Evolutionary conservation across 768 basidiomycete genomes (phyloP).

Genomic region (Chalciporus sphaerocephalus): DNA sequence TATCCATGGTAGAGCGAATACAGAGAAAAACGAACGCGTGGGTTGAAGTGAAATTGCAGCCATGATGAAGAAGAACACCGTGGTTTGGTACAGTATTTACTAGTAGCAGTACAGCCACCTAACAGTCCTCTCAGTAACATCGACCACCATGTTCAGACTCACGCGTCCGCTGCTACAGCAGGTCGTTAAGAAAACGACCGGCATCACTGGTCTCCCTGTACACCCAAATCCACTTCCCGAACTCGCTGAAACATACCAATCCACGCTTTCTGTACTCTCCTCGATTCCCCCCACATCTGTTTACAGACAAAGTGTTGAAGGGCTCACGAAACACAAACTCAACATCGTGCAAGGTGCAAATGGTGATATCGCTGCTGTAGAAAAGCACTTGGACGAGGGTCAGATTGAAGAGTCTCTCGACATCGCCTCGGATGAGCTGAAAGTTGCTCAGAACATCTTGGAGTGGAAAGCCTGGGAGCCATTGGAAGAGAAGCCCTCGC

Average conservation of each 20-base stretch:
- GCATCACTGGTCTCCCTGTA: constrained; percentile 77
- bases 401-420: constrained; percentile 83
- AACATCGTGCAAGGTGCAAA: constrained; percentile 64
- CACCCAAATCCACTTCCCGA: constrained; percentile 83
- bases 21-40: constrained; percentile 26
- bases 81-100: background rate
- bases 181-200: constrained; percentile 72
- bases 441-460: constrained; percentile 74
- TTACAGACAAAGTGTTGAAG: constrained; percentile 86
- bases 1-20: constrained; percentile 23
- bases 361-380: constrained; percentile 61
- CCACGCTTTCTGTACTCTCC: constrained; percentile 65
- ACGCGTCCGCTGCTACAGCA: constrained; percentile 68
- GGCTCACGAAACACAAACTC: constrained; percentile 77
- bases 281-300: constrained; percentile 77
- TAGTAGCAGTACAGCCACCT: constrained; percentile 4
- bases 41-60: constrained; percentile 38
- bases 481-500: constrained; percentile 72
- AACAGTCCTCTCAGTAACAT: constrained; percentile 17
- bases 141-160: constrained; percentile 63
- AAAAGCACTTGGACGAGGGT: constrained; percentile 75
- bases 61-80: constrained; percentile 28
- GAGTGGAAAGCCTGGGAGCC: constrained; percentile 97
- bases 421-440: constrained; percentile 79
- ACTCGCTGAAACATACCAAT: constrained; percentile 68